Base-by-base conservation (phyloP, 805 yeast species). In the Starmerella sp. region DNA sequence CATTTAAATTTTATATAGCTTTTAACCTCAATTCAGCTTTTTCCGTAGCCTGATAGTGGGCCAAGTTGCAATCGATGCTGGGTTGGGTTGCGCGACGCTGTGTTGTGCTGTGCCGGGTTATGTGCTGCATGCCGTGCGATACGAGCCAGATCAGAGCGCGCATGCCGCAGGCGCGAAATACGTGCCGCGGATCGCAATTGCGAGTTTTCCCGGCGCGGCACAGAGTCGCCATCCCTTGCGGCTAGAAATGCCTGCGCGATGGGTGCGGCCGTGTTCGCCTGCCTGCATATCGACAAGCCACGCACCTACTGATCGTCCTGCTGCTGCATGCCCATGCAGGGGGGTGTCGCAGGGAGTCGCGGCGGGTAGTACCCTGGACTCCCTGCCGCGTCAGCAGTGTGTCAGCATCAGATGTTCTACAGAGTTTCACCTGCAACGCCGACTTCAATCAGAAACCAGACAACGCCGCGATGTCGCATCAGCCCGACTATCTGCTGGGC, bases 401-500 rank as follows among this genome's bases (percentile, higher is more conserved):
- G 13, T 44, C 48, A 44, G 17, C 48, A 30, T 30, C 48, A 30
- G 48, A 44, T 31, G 38, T 30, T 8, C 48, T 6, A 44, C 15
- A 44, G 48, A 44, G 48, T 44, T 44, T 44, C 48, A 44, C 45
- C 43, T 44, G 48, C 48, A 44, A 44, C 48, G 48, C 37, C 48
- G 36, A 44, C 48, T 44, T 44, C 48, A 28, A 30, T 44, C 48
- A 44, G 48, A 44, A 44, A 44, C 48, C 48, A 44, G 36, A 6
- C 14, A 44, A 44, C 6, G 37, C 35, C 45, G 48, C 48, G 36
- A 44, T 44, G 48, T 44, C 48, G 36, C 48, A 31, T n/a, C 50
- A 46, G 36, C 54, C 61, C 22, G 64, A 60, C 28, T 65, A 62
- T 56, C 58, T 68, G 56, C 74, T 77, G 55, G 95, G 89, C 54